Evolutionary conservation across 2,329 filamentous ascomycete genomes (phyloP), one percentile per base, ranked within the genome.

Genomic region (Colletotrichum sp.): DNA sequence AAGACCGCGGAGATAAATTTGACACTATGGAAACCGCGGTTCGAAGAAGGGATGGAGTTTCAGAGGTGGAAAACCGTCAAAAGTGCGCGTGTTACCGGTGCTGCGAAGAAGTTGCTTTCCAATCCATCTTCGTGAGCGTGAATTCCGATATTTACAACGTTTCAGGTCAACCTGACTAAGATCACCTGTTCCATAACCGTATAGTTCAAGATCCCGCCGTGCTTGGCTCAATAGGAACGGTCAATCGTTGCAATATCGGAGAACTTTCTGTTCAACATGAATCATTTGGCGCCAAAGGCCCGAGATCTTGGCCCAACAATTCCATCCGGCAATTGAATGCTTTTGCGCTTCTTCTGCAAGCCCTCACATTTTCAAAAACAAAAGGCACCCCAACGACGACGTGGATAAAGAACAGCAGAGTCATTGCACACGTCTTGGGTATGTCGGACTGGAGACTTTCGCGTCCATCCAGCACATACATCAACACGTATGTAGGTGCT

Each of bases 301-400:
- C 15, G 2, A 39, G 34, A 16, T 4, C 15, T 16, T 39, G n/a
- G 48, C 48, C 48, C 22, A 55, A 55, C 6, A 7, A 55, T 55
- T 55, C 22, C 48, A 55, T 22, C 48, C 22, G 2, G n/a, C 48
- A 10, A 1, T 1, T 55, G 9, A 8, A 55, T 8, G 0, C 13
- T 55, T 55, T 1, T 1, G 34, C 34, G 13, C 0, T 13, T 36
- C 3, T 24, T 55, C 48, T 24, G 0, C 0, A 55, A 55, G 1
- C 48, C 18, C 48, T 55, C 48, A 12, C n/a, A 4, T 24, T 13
- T 22, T 1, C 34, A 36, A 36, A 36, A 36, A 36, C 0, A 36
- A 55, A 24, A 24, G 1, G 0, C 22, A 55, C 18, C 18, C 13
- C 48, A 22, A 55, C 15, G 7, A 55, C 4, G 22, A 22, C 9